Evolutionary conservation across 1,139 yeast genomes (phyloP), one percentile per base, ranked within the genome.

Genomic region (Sugiyamaella paludigena): DNA sequence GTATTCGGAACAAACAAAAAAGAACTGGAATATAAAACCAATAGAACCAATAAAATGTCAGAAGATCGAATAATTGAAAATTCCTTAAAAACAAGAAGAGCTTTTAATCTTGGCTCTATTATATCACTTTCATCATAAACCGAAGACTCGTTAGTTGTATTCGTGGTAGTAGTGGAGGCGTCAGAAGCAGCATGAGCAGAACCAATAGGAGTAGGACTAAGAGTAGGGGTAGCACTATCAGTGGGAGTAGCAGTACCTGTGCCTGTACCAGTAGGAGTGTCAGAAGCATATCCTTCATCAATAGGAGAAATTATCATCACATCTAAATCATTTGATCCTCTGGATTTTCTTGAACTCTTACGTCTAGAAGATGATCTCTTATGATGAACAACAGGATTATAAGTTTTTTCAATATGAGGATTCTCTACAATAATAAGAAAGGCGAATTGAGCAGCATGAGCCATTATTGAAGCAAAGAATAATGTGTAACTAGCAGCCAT

Each of bases 401-500:
- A 87, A 30, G 86, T 87, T 68, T 85, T 85, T 54, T 86, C 91
- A 59, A 87, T 87, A 66, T 87, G 96, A 28, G 96, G 96, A 58
- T 84, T 86, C 68, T 87, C 96, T 47, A 87, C 91, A 55, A 75
- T 75, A 56, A 83, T 84, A 65, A 87, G 73, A 61, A 87, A 87
- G 36, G 83, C 75, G 77, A 87, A 87, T 66, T 87, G 96, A 53
- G 82, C 74, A 52, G 84, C 78, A 67, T 87, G 96, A 5, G 95
- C 96, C 53, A 81, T 69, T 16, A 87, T 71, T 1, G 95, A 87
- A 33, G 85, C 84, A 29, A 78, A 71, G 55, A 87, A 75, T 7
- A 87, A 83, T 11, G 85, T 77, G 60, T 87, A 86, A 31, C 89
- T 83, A 54, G 87, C 84, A 2, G 92, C 77, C 60, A 87, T 83